phyloP scores from a whole-genome alignment of 345 rosid genomes.

The Draba incana region DNA sequence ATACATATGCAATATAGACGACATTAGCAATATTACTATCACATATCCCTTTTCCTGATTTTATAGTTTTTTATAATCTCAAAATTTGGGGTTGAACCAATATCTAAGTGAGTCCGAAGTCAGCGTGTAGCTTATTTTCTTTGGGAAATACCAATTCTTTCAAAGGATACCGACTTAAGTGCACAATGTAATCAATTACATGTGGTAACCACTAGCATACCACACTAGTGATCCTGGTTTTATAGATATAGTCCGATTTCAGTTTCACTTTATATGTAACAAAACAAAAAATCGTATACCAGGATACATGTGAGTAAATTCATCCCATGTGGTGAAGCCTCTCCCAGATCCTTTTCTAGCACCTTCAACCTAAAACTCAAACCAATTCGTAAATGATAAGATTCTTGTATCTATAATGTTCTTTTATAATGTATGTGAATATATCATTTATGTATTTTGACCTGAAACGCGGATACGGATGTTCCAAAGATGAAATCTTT shows the following conservation, averaged over 20 bases:
- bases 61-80: no score
- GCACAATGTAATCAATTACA: no score
- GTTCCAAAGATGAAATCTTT: slow-evolving; percentile 41
- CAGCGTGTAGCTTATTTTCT: no score
- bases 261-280: not conserved
- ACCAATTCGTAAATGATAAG: not conserved
- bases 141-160: no score
- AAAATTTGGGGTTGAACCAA: no score
- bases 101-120: no score
- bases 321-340: slow-evolving; percentile 43
- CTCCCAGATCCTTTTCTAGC: slow-evolving; percentile 44
- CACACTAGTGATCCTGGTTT: not conserved
- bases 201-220: no score
- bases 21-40: not conserved
- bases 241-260: not conserved
- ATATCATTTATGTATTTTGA: not conserved
- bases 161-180: no score
- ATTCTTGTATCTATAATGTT: not conserved
- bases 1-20: not conserved
- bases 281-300: slow-evolving; percentile 9
- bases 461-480: slow-evolving; percentile 42
- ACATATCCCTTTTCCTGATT: not conserved
- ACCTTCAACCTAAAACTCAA: slow-evolving; percentile 41
- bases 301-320: slow-evolving; percentile 42
- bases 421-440: not conserved